Evolutionary conservation across 495 filamentous ascomycete genomes (phyloP).

Genomic region (Clohesyomyces aquaticus): DNA sequence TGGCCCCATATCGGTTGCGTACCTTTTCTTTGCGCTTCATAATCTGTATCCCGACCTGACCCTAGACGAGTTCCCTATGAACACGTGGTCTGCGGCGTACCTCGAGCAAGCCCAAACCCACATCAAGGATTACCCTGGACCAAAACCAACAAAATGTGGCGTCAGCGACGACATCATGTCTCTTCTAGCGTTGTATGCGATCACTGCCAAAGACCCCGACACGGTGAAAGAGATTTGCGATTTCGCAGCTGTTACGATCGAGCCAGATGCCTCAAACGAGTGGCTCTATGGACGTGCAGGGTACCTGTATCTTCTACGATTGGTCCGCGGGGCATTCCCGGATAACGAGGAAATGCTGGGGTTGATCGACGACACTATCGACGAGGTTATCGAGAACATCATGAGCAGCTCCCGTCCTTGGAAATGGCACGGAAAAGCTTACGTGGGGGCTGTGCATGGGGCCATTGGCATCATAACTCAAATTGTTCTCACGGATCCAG

Average conservation of each 20-base stretch:
- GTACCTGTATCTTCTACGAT: slow-evolving; percentile 62
- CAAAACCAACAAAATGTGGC: slow-evolving; percentile 53
- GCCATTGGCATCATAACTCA: slow-evolving; percentile 66
- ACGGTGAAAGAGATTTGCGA: slow-evolving; percentile 53
- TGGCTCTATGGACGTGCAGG: slow-evolving; percentile 65
- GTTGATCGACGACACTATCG: slow-evolving; percentile 46
- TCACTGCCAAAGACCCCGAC: slow-evolving; percentile 50
- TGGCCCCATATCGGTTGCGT: slow-evolving; percentile 63
- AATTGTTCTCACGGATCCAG: slow-evolving; percentile 57
- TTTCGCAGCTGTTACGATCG: slow-evolving; percentile 46
- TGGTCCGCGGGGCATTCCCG: slow-evolving; percentile 47
- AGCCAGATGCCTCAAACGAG: slow-evolving; percentile 53
- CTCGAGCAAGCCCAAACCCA: slow-evolving; percentile 49
- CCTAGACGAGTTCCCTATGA: slow-evolving; percentile 51
- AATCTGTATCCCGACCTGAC: slow-evolving; percentile 52
- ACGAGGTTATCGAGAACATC: slow-evolving; percentile 53
- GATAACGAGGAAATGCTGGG: slow-evolving; percentile 44
- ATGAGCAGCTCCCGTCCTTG: slow-evolving; percentile 54
- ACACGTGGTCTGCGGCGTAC: slow-evolving; percentile 54
- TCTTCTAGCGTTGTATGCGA: slow-evolving; percentile 56
- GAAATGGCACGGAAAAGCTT: slow-evolving; percentile 62
- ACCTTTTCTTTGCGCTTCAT: slow-evolving; percentile 60
- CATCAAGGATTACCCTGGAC: slow-evolving; percentile 51
- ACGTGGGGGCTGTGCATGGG: slow-evolving; percentile 66
- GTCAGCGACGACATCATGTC: slow-evolving; percentile 60